Evolutionary conservation across 2,329 filamentous ascomycete genomes (phyloP).

Genomic region (Cladophialophora exuberans): DNA sequence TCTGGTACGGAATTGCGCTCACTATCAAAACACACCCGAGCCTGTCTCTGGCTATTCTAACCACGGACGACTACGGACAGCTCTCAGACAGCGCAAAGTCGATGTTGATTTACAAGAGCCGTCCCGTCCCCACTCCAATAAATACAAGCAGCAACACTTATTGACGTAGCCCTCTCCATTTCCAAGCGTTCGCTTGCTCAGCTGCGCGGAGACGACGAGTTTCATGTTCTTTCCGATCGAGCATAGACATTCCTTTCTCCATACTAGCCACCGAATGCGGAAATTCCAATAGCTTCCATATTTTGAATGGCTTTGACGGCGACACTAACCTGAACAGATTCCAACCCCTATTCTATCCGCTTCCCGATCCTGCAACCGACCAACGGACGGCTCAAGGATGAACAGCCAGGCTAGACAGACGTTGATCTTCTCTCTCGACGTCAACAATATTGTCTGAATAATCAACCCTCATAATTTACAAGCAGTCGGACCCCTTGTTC

Average conservation of each 20-base stretch:
- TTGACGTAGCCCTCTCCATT: too few species aligned
- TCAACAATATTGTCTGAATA: background rate
- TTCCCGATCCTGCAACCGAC: background rate
- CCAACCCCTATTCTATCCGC: background rate
- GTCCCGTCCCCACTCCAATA: too few species aligned
- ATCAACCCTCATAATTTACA: background rate
- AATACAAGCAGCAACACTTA: too few species aligned
- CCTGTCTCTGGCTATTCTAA: background rate
- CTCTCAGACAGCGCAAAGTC: too few species aligned
- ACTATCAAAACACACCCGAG: background rate
- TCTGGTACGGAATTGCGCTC: background rate
- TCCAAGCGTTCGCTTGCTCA: too few species aligned
- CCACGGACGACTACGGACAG: too few species aligned
- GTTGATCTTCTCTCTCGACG: background rate
- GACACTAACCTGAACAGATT: background rate
- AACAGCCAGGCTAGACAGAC: background rate
- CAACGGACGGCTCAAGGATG: background rate
- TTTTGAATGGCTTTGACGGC: background rate
- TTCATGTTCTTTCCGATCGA: too few species aligned
- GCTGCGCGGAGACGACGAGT: too few species aligned
- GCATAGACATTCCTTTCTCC: background rate
- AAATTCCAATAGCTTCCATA: background rate
- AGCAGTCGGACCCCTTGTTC: background rate
- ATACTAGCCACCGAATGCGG: background rate
- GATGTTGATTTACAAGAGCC: too few species aligned